Conservation (phyloP, 2,329 filamentous ascomycete genomes). For the Cladosporium cucumerinum region DNA sequence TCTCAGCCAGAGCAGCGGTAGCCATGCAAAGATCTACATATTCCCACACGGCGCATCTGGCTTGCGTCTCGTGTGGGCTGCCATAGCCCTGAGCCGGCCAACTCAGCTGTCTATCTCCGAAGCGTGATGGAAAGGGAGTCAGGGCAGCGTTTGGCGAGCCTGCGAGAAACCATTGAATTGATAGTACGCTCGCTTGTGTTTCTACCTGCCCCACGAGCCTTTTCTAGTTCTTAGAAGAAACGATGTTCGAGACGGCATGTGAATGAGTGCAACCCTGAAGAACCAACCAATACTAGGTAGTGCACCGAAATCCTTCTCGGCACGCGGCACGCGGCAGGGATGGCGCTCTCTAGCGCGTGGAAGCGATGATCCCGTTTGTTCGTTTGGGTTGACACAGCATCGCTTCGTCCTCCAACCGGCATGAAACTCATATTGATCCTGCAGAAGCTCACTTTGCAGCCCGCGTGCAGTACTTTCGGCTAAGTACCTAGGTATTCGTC, state of each 20-base stretch:
- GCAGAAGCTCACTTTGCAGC: not conserved
- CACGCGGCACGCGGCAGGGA: not conserved
- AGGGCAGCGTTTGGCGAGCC: not conserved
- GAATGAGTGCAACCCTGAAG: not conserved
- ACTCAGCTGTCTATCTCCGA: not conserved
- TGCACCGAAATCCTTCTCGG: conserved; percentile 3
- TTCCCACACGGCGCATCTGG: not conserved
- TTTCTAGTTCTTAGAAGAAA: not conserved
- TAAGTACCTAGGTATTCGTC: not conserved
- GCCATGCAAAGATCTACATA: not conserved
- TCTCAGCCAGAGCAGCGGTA: not conserved
- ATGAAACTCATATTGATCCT: conserved; percentile 2
- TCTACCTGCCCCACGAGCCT: not conserved
- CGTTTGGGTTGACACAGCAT: not conserved
- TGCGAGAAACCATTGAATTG: not conserved
- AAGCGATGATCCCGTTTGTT: not conserved
- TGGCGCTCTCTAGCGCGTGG: not conserved
- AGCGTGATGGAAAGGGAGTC: not conserved
- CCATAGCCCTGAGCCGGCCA: not conserved
- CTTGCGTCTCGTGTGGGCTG: not conserved
- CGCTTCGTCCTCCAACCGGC: not conserved
- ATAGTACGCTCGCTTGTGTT: not conserved
- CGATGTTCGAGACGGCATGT: not conserved
- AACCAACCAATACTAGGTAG: not conserved
- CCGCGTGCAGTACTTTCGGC: not conserved